Base-by-base conservation (phyloP, 352 stramenopile species). In the Globisporangium splendens region DNA sequence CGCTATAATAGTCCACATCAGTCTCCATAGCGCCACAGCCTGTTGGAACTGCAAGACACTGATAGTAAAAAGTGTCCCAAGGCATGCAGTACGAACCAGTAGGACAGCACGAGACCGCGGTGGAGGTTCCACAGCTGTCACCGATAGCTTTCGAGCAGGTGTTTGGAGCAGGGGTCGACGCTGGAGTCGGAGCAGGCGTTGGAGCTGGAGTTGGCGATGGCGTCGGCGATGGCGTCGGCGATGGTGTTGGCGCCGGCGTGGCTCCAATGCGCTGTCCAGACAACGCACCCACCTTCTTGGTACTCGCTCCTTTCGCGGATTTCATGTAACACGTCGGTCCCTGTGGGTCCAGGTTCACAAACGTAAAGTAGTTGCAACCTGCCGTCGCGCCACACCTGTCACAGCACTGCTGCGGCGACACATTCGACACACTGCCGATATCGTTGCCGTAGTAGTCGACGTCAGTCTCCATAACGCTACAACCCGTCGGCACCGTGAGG, bases 271-370 rank as follows among this genome's bases (percentile, higher is more conserved):
- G 52, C 2, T 14, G 52, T 28, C 52, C 52, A 11, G 52, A 58
- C 4, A 58, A 38, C 21, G 41, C 52, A 21, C 52, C 52, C 5
- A 39, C 22, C 43, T 58, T 58, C n/a, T n/a, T n/a, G n/a, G n/a
- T n/a, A n/a, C n/a, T n/a, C n/a, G n/a, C n/a, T n/a, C n/a, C n/a
- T n/a, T n/a, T n/a, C n/a, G n/a, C n/a, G n/a, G n/a, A n/a, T 56
- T 77, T 77, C 39, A 76, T 47, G 59, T 76, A 71, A 52, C 68
- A 76, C 22, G 62, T 38, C 12, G 59, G 50, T 13, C 48, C 50
- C 0, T 24, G 39, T 7, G 39, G 28, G 17, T 64, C 52, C 6
- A 43, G 12, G 35, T 73, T 73, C n/a, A 72, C 52, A 20, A 63
- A 75, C 17, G 68, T 75, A 48, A 69, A 75, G 4, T 47, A 53